These are phyloP conservation scores for Boletus sp. DNA, from an alignment of 768 basidiomycete species.

Conservation along the genomic window DNA sequence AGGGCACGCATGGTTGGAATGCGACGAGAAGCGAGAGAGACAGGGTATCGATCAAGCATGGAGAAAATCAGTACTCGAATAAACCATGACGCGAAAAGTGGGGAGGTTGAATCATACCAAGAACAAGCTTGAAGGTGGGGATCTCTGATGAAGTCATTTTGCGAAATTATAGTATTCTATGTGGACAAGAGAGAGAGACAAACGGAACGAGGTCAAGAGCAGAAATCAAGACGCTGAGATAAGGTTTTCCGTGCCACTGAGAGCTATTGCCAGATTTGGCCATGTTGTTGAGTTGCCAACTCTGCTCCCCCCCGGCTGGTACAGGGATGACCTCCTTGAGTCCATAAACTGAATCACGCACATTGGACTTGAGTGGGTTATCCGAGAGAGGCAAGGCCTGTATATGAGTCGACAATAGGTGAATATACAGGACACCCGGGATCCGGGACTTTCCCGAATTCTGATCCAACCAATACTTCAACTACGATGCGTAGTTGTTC, in stretches of 20 bases:
- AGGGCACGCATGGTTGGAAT: slow-evolving; percentile 8
- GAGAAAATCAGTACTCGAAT: slow-evolving; percentile 22
- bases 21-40: slow-evolving; percentile 9
- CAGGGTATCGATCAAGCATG: slow-evolving; percentile 52
- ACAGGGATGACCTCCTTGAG: neutral
- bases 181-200: slow-evolving; percentile 15
- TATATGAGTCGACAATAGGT: neutral
- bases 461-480: neutral
- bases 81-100: slow-evolving; percentile 1
- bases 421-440: neutral
- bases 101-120: slow-evolving; percentile 57
- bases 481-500: neutral
- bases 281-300: slow-evolving; percentile 12
- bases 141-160: slow-evolving; percentile 44
- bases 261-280: slow-evolving; percentile 23
- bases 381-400: too few species aligned
- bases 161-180: slow-evolving; percentile 22
- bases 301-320: neutral
- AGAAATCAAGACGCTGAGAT: slow-evolving; percentile 37
- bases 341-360: neutral
- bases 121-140: slow-evolving; percentile 98
- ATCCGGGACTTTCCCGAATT: neutral
- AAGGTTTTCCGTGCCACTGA: slow-evolving; percentile 35
- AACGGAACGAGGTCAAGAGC: slow-evolving; percentile 25
- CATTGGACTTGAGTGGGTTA: neutral